Evolutionary conservation across 2,329 filamentous ascomycete species (phyloP), one percentile per base, ranked within the genome.

Genomic region (Calonectria crousiana): DNA sequence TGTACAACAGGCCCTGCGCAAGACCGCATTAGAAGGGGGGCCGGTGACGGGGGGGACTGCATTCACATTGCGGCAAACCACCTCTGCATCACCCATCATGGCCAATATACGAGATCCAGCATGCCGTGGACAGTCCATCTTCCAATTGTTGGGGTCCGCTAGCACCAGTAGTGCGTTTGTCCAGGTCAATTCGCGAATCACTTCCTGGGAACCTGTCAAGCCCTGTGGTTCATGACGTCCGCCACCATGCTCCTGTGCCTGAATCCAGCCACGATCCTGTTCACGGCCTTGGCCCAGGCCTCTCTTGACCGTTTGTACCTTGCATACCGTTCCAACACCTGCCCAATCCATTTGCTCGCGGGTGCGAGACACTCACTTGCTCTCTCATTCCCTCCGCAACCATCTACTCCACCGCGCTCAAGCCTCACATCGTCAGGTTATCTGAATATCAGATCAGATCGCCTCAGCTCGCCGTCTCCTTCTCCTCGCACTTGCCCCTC

Each of bases 401-500:
- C 56, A 11, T 34, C 30, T 18, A 34, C 34, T 38, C 58, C 58
- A 65, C 30, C 30, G 20, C 51, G 16, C 56, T 52, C 44, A 51
- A 62, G 41, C 41, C 41, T 52, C 53, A 20, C 13, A 53, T 38
- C 58, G 34, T 65, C 41, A 62, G 18, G 20, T 23, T 38, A 65
- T 58, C 11, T 10, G 18, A n/a, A 58, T 16, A 34, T 64, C 62
- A 66, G 20, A 49, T 60, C 64, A 67, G 64, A 36, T 58, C 51
- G 20, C 10, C 23, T 20, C 14, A 30, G 32, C 32, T 32, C 26
- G 30, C 74, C 68, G 69, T 68, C 38, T 73, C 49, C 32, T 47
- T 36, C 60, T 41, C n/a, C 30, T 56, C 52, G 20, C 56, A 38
- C 65, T 28, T 8, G 13, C 72, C 73, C 76, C 74, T 79, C 76